These are phyloP conservation scores for Pythium monospermum DNA, from an alignment of 352 stramenopile genomes.

Conservation along the genomic window DNA sequence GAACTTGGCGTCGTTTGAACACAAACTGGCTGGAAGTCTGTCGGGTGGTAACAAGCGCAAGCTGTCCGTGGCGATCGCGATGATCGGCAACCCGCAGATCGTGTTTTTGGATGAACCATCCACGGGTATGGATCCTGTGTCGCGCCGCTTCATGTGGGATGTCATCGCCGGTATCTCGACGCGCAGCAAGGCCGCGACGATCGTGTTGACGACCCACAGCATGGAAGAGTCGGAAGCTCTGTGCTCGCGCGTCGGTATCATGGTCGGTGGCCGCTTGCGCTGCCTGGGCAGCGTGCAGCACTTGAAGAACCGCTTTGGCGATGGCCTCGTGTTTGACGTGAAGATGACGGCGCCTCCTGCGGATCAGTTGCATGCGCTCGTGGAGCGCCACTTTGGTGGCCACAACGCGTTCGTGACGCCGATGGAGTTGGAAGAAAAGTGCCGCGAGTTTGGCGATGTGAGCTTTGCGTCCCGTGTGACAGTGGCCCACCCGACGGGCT, in stretches of 20 bases:
- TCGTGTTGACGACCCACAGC: slow-evolving; percentile 93
- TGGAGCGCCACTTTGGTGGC: slow-evolving; percentile 27
- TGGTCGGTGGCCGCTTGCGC: slow-evolving; percentile 69
- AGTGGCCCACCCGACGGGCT: slow-evolving; percentile 48
- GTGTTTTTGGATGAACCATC: slow-evolving; percentile 91
- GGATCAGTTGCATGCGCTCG: slow-evolving; percentile 29
- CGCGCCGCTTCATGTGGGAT: slow-evolving; percentile 93
- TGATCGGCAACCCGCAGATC: slow-evolving; percentile 90
- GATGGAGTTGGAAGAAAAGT: slow-evolving; percentile 39
- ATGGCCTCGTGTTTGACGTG: slow-evolving; percentile 90
- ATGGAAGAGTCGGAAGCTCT: slow-evolving; percentile 96
- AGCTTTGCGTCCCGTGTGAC: slow-evolving; percentile 28
- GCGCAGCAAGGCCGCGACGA: slow-evolving; percentile 55
- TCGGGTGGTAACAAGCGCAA: slow-evolving; percentile 91
- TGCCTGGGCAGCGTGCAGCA: slow-evolving; percentile 89
- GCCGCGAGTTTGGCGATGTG: slow-evolving; percentile 36
- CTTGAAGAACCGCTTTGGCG: slow-evolving; percentile 95
- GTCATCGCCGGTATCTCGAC: slow-evolving; percentile 81
- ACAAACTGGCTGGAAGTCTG: slow-evolving; percentile 63
- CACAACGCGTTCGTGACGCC: slow-evolving; percentile 16
- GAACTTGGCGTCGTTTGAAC: slow-evolving; percentile 53
- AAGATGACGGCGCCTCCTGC: slow-evolving; percentile 36
- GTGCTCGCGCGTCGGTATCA: slow-evolving; percentile 92
- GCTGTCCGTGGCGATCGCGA: slow-evolving; percentile 89
- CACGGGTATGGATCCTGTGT: slow-evolving; percentile 94